phyloP scores from a whole-genome alignment of 2,329 filamentous ascomycete genomes.

The Parastagonospora avenae region DNA sequence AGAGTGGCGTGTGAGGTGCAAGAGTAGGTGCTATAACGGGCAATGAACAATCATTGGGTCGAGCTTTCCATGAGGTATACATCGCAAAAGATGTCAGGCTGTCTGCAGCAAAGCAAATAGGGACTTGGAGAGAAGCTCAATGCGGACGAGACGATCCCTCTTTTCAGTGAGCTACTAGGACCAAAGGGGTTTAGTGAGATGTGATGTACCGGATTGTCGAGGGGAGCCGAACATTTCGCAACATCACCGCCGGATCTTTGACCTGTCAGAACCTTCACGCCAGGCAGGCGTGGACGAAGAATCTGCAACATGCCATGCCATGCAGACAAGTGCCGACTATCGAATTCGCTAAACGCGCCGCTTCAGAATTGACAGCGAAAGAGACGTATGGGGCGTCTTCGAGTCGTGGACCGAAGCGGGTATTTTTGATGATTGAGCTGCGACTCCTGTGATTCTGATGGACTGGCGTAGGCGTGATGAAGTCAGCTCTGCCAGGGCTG shows the following conservation, averaged over 20 bases:
- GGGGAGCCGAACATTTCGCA: conserved; percentile 24
- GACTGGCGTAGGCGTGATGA: background rate
- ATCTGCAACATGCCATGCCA: background rate
- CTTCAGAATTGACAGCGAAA: too few species aligned
- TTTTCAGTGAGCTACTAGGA: conserved; percentile 18
- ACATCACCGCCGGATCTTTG: conserved; percentile 16
- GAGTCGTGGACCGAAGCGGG: background rate
- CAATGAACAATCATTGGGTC: conserved; percentile 14
- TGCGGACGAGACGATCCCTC: conserved; percentile 11
- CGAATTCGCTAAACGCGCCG: background rate
- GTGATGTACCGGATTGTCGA: conserved; percentile 28
- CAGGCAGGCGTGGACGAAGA: background rate
- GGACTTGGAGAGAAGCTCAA: conserved; percentile 25
- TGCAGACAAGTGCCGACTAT: background rate
- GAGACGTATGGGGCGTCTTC: background rate
- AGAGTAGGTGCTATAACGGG: conserved; percentile 9
- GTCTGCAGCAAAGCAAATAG: conserved; percentile 14
- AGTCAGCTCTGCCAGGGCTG: too few species aligned
- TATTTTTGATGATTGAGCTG: background rate
- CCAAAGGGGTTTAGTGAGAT: conserved; percentile 7
- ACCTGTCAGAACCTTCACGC: conserved; percentile 13
- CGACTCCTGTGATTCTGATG: background rate
- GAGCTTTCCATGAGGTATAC: conserved; percentile 14
- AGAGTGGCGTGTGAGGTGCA: conserved; percentile 14
- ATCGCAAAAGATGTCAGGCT: conserved; percentile 6